Percentiles rank a stretch among this genome's conserved stretches.
Evolutionary conservation across 148 eudicot genomes (phyloP).

Genomic region (Amaranthus palmeri): DNA sequence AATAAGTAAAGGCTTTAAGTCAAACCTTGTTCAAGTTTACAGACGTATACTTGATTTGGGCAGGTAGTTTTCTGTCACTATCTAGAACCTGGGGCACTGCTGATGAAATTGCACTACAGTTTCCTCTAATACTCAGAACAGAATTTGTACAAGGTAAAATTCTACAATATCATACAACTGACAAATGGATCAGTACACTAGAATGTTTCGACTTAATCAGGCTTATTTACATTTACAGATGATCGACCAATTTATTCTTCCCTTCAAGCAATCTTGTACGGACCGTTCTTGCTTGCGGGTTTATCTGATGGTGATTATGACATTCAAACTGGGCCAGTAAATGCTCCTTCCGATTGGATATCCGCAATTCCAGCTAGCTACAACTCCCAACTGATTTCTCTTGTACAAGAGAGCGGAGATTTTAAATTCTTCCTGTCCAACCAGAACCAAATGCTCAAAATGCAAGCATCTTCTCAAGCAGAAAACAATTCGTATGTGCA

Average conservation of each 20-base stretch:
- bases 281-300: constrained; percentile 81
- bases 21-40: no score
- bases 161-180: no score
- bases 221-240: constrained; percentile 34
- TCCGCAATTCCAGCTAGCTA: constrained; percentile 51
- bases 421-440: constrained; percentile 29
- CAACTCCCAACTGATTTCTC: constrained; percentile 53
- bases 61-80: constrained; percentile 68
- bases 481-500: constrained; percentile 41
- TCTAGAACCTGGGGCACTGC: constrained; percentile 46
- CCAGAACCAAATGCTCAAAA: constrained; percentile 23
- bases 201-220: no score
- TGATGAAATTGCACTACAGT: neutral
- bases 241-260: constrained; percentile 63
- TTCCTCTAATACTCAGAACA: neutral
- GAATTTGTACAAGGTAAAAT: neutral
- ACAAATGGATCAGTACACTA: no score
- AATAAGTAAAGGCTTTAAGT: neutral
- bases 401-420: constrained; percentile 43
- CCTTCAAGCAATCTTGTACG: constrained; percentile 64
- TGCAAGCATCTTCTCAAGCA: constrained; percentile 33
- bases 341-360: constrained; percentile 41
- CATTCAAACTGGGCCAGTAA: constrained; percentile 32
- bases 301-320: constrained; percentile 50
- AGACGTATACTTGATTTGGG: neutral